Conservation (phyloP, 805 yeast genomes). For the Myxozyma monticola region DNA sequence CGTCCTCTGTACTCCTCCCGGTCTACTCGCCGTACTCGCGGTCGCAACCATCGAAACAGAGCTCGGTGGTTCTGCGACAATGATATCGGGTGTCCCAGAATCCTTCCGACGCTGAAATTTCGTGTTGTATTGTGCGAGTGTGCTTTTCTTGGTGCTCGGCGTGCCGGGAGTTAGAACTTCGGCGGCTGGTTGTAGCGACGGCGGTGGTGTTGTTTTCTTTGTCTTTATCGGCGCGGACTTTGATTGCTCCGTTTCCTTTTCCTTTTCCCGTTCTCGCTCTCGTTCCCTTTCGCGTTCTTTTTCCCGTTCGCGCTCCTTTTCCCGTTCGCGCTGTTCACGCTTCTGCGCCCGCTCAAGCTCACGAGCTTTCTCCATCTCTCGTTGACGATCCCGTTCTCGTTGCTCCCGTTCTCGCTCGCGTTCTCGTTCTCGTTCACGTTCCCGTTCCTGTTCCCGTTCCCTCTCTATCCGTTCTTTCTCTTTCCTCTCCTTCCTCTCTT, state of each 20-base stretch:
- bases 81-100: background rate
- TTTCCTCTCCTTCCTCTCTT: slow-evolving; percentile 3
- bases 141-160: slow-evolving; percentile 15
- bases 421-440: background rate
- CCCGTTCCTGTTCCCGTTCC: background rate
- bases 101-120: slow-evolving; percentile 1
- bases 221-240: background rate
- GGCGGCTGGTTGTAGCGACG: slow-evolving; percentile 7
- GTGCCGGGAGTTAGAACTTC: slow-evolving; percentile 16
- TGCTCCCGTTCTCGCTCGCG: background rate
- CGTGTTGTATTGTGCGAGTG: slow-evolving; percentile 17
- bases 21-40: background rate
- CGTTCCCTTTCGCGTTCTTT: background rate
- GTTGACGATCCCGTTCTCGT: background rate
- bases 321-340: background rate
- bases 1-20: background rate
- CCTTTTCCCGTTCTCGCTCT: background rate
- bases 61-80: background rate
- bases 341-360: background rate
- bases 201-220: slow-evolving; percentile 11
- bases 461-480: background rate
- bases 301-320: background rate
- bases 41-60: background rate
- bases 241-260: background rate
- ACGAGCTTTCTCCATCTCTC: background rate